Evolutionary conservation across 495 filamentous ascomycete species (phyloP).

Genomic region (Penicillium desertorum): DNA sequence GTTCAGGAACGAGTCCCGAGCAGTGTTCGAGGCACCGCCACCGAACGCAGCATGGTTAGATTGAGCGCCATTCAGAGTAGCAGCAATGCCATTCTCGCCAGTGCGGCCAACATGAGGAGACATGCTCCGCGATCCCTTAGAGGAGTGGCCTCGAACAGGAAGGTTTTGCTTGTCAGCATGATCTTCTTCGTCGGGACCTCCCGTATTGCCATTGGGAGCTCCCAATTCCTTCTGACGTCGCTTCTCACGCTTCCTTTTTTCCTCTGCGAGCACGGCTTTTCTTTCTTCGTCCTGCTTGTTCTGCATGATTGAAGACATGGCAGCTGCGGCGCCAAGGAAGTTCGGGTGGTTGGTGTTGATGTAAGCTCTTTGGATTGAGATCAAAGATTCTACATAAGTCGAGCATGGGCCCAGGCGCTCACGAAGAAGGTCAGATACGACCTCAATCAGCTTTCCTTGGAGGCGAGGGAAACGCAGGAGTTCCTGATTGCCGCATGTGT

Average conservation of each 20-base stretch:
- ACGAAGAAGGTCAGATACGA: slow-evolving; percentile 92
- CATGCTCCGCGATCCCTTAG: slow-evolving; percentile 69
- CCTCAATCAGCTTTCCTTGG: slow-evolving; percentile 96
- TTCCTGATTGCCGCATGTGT: slow-evolving; percentile 96
- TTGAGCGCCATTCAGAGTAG: slow-evolving; percentile 65
- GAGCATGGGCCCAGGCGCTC: slow-evolving; percentile 89
- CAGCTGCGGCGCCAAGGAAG: slow-evolving; percentile 95
- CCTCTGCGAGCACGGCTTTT: slow-evolving; percentile 74
- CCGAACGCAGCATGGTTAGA: slow-evolving; percentile 63
- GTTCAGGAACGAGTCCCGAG: slow-evolving; percentile 88
- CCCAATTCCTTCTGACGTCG: slow-evolving; percentile 78
- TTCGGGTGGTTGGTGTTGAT: slow-evolving; percentile 99
- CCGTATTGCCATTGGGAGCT: slow-evolving; percentile 67
- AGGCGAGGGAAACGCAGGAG: slow-evolving; percentile 87
- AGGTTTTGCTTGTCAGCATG: slow-evolving; percentile 50
- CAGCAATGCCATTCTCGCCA: slow-evolving; percentile 58
- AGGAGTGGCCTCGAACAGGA: slow-evolving; percentile 57
- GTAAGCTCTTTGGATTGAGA: slow-evolving; percentile 95
- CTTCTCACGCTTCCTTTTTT: slow-evolving; percentile 78
- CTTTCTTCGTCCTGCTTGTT: slow-evolving; percentile 92
- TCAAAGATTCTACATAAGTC: slow-evolving; percentile 89
- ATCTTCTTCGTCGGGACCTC: slow-evolving; percentile 68
- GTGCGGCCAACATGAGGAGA: slow-evolving; percentile 73
- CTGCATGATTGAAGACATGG: slow-evolving; percentile 93
- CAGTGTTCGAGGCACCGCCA: slow-evolving; percentile 54